Evolutionary conservation across 371 early-diverging fungal genomes (phyloP).

Genomic region (Scutellospora calospora): DNA sequence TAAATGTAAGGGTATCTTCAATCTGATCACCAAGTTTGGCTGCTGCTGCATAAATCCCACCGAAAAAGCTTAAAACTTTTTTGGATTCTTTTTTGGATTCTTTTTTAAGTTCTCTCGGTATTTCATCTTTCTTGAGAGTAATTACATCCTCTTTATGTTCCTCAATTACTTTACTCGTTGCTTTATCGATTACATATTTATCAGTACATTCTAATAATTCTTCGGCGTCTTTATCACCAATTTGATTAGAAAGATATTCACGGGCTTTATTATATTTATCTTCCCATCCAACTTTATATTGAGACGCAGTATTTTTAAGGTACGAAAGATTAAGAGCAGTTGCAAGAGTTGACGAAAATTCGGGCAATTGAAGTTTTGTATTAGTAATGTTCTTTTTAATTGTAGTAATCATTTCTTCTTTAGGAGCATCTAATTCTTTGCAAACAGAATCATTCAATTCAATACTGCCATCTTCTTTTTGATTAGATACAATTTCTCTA

Average conservation of each 20-base stretch:
- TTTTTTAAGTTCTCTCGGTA: background rate
- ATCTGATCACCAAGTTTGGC: too few species aligned
- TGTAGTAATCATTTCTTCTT: background rate
- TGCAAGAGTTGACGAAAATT: background rate
- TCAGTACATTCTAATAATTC: constrained; percentile 13
- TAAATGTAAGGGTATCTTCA: too few species aligned
- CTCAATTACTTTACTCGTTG: background rate
- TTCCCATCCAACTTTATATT: background rate
- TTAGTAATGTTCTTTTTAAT: background rate
- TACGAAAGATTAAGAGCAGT: constrained; percentile 30
- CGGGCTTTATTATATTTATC: constrained; percentile 13
- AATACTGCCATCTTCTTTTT: constrained; percentile 1
- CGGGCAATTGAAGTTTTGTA: background rate
- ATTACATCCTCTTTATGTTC: background rate
- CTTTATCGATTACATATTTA: background rate
- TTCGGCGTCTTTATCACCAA: background rate
- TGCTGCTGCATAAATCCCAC: too few species aligned
- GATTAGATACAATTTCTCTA: constrained; percentile 3
- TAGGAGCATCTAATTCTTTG: background rate
- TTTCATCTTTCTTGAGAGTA: background rate
- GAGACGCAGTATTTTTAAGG: background rate
- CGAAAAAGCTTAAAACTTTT: too few species aligned
- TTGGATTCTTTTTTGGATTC: background rate
- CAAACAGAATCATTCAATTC: background rate
- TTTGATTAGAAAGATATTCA: background rate